Base-by-base conservation (phyloP, 768 basidiomycete genomes). In the Auriscalpium orientale region DNA sequence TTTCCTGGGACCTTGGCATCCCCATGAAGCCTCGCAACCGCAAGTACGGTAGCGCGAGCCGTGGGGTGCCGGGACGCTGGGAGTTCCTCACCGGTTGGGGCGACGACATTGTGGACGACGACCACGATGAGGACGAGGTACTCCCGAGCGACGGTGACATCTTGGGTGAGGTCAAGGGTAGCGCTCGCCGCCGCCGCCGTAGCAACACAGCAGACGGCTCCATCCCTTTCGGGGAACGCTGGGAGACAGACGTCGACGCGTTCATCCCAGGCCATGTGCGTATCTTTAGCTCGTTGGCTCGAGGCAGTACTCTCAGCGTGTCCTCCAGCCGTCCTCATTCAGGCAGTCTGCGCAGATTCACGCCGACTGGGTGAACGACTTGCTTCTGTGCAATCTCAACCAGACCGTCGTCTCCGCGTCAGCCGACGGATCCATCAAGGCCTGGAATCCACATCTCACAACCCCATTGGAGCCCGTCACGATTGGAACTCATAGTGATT, bases 361-460 rank as follows among this genome's bases (percentile, higher is more conserved):
- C 68, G 85, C 85, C 1, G 95, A 98, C 71, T 99, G 95, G 95
- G 83, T 98, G 37, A 99, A 97, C 66, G 95, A 98, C 64, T 82
- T 98, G 48, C 66, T 93, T 3, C 78, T 99, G 16, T 94, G 91
- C 72, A 95, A 98, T 66, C 78, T 84, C 58, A 93, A 97, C 62
- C 94, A 95, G 67, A 97, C 89, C 85, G 90, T 98, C 46, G 79
- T 98, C 43, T 92, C 95, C 55, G 94, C 91, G 0, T 98, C 97
- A 0, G 95, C 95, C 2, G 95, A 98, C 66, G 94, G 95, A 16
- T 92, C 93, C 12, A 76, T 99, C 62, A 89, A 94, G 65, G 84
- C 92, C 0, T 98, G 97, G 95, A 85, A 78, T 53, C 95, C 95
- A 0, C 93, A 98, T 66, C 75, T 82, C 0, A 60, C 73, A 12